Percentiles rank a stretch among this genome's conserved stretches.
These are phyloP conservation scores for Blepharisma japonicum DNA, from an alignment of 73 alveolate species.

Conservation along the genomic window DNA sequence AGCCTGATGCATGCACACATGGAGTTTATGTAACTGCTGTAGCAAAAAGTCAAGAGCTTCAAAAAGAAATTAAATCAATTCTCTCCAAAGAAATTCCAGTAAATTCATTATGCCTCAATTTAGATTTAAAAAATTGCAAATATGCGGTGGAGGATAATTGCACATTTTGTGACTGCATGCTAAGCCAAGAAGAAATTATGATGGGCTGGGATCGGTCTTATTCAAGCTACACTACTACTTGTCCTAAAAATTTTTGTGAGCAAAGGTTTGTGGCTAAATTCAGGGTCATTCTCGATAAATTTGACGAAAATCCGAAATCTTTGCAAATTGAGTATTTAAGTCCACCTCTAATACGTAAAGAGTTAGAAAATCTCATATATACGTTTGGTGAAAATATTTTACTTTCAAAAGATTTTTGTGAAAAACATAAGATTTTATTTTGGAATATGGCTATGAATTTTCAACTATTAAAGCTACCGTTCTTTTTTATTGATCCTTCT, in stretches of 20 bases:
- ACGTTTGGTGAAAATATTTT: slow-evolving; percentile 39
- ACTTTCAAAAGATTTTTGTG: slow-evolving; percentile 34
- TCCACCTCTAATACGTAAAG: slow-evolving; percentile 52
- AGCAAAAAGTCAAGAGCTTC: no score
- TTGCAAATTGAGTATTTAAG: slow-evolving; percentile 39
- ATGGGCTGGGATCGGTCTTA: slow-evolving; percentile 47
- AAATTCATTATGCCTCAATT: not conserved
- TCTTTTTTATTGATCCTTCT: slow-evolving; percentile 35
- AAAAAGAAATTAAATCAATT: no score
- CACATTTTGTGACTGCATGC: slow-evolving; percentile 32
- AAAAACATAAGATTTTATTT: slow-evolving; percentile 47
- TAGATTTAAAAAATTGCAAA: not conserved
- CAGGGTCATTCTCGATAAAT: no score
- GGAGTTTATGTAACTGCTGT: slow-evolving; percentile 44
- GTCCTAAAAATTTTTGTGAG: slow-evolving; percentile 36
- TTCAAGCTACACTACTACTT: slow-evolving; percentile 43
- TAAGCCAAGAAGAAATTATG: slow-evolving; percentile 55
- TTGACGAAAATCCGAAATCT: slow-evolving; percentile 42
- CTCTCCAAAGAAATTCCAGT: no score
- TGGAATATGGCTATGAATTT: slow-evolving; percentile 59
- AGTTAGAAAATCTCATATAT: slow-evolving; percentile 39
- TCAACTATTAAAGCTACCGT: slow-evolving; percentile 56
- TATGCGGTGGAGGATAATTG: not conserved
- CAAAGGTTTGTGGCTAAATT: not conserved
- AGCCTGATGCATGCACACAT: slow-evolving; percentile 51